Base-by-base conservation (phyloP, 2,329 filamentous ascomycete species). In the Fusarium haematococcum region DNA sequence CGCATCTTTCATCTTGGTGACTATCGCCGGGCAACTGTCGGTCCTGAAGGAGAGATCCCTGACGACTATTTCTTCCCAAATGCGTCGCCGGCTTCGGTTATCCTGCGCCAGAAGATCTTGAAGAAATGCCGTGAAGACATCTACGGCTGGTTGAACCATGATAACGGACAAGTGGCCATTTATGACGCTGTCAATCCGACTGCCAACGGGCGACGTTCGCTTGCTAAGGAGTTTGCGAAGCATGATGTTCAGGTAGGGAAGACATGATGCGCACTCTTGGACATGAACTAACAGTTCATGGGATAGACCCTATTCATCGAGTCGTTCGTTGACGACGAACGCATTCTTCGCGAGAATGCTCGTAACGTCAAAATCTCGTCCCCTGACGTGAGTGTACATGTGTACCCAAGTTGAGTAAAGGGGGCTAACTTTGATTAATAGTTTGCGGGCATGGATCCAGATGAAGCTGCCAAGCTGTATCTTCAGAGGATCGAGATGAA, bases 11-110 rank as follows among this genome's bases (percentile, higher is more conserved):
- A 99, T 81, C 88, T 99, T 18, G 97, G 97, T 67, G 97, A 99
- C 84, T 99, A 99, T 83, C 93, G 97, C 75, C 91, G 97, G 81
- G 95, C 95, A 35, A 97, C 96, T 18, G 91, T 98, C 73, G 95
- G 95, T 20, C 91, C 92, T 48, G 94, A 92, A 16, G 92, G 93
- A 66, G 91, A 95, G 67, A 93, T 99, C 18, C 97, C 97, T 1
- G 94, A 98, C 73, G 97, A 99, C 82, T 99, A 99, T 83, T 99
- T 99, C 86, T 98, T 96, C 81, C 93, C 97, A 30, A 95, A 98
- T 80, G 96, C 97, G 32, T 97, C 95, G 30, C 94, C 96, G 5
- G 91, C 94, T 14, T 97, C 97, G 2, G 94, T 98, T n/a, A 91
- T 98, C 75, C 86, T 99, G 59, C 92, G 97, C 37, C 97, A 98